Conservation (phyloP, 768 basidiomycete genomes). For the Macrolepiota fuliginosa region DNA sequence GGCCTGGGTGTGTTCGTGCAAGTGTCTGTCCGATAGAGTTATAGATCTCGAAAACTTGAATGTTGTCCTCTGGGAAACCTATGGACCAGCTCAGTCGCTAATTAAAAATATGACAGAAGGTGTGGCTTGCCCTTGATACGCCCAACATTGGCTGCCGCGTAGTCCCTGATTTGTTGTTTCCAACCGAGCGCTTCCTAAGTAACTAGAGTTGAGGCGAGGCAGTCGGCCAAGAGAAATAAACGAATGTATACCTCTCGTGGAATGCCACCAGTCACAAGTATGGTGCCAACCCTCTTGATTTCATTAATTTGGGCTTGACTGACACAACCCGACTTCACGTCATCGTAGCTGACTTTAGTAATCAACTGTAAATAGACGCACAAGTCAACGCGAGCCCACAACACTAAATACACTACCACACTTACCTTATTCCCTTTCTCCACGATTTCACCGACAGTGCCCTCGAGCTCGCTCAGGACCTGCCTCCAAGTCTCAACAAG, state of each 20-base stretch:
- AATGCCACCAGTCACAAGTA: constrained; percentile 62
- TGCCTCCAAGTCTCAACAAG: constrained; percentile 57
- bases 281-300: constrained; percentile 54
- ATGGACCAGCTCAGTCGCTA: constrained; percentile 12
- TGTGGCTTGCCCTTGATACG: constrained; percentile 48
- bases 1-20: constrained; percentile 65
- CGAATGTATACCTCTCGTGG: constrained; percentile 32
- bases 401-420: neutral
- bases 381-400: neutral
- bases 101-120: constrained; percentile 54
- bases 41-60: constrained; percentile 76
- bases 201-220: neutral
- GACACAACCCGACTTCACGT: constrained; percentile 40
- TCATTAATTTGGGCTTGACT: constrained; percentile 42
- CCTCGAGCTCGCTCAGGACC: constrained; percentile 49
- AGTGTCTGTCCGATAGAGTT: constrained; percentile 59
- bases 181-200: constrained; percentile 47
- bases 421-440: constrained; percentile 49
- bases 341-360: constrained; percentile 58
- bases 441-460: constrained; percentile 42
- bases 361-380: constrained; percentile 42
- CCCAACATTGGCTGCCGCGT: constrained; percentile 56
- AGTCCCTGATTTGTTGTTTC: constrained; percentile 55
- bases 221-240: neutral
- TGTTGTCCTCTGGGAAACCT: constrained; percentile 68